phyloP scores from a whole-genome alignment of 2,329 filamentous ascomycete genomes.

The Blastomyces emzantsi region DNA sequence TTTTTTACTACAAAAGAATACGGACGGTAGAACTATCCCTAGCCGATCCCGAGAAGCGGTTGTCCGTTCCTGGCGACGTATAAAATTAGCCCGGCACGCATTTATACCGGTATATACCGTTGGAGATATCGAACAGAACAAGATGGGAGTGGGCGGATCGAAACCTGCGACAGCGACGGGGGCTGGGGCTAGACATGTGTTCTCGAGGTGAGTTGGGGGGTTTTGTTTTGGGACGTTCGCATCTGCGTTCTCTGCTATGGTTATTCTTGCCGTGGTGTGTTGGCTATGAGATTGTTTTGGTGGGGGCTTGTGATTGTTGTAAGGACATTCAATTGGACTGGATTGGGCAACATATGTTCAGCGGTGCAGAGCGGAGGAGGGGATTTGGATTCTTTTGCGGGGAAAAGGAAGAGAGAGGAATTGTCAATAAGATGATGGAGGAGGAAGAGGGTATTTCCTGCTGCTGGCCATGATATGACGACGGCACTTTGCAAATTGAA shows the following conservation, averaged over 20 bases:
- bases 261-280: neutral
- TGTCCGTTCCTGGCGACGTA: neutral
- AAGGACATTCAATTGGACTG: neutral
- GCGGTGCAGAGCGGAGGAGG: too few relatives aligned
- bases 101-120: neutral
- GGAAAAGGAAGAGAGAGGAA: neutral
- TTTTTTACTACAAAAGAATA: too few relatives aligned
- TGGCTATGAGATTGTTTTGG: neutral
- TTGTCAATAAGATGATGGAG: neutral
- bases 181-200: slow-evolving; percentile 48
- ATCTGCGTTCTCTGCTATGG: neutral
- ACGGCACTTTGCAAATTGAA: neutral
- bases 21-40: neutral
- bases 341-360: too few relatives aligned
- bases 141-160: slow-evolving; percentile 55
- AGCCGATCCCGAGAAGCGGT: neutral
- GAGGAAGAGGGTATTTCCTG: neutral
- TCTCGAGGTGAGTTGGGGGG: slow-evolving; percentile 46
- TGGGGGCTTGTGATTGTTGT: neutral
- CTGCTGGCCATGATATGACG: neutral
- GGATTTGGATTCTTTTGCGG: neutral
- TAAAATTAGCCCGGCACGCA: too few relatives aligned
- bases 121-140: neutral
- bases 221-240: neutral
- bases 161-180: slow-evolving; percentile 45